These are phyloP conservation scores for Xylariales sp. DNA, from an alignment of 2,329 filamentous ascomycete species.

Conservation along the genomic window DNA sequence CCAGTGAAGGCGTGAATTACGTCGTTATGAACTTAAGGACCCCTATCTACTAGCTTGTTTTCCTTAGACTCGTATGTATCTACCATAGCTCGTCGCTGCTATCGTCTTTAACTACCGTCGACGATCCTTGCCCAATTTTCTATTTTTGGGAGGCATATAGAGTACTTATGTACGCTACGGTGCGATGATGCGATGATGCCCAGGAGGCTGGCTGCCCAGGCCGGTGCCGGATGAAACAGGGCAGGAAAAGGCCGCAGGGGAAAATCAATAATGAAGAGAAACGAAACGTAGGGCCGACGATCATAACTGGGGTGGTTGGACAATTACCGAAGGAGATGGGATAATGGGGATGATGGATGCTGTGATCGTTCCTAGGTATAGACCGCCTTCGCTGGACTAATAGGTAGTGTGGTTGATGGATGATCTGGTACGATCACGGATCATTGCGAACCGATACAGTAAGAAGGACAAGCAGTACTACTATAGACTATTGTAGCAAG, in stretches of 20 bases:
- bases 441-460: not conserved
- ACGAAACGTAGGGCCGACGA: not conserved
- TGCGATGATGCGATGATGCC: no score
- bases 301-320: no score
- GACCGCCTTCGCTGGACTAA: not conserved
- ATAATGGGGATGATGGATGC: not conserved
- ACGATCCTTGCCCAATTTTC: not conserved
- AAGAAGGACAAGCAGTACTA: not conserved
- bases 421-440: conserved; percentile 13
- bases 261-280: conserved; percentile 2
- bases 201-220: not conserved
- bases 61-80: no score
- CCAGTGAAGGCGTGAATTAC: no score
- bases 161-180: no score
- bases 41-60: no score
- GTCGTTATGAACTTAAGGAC: no score
- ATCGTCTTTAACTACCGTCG: no score
- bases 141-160: conserved; percentile 2
- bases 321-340: no score
- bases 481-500: no score
- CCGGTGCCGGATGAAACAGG: conserved; percentile 3
- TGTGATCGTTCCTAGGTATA: not conserved
- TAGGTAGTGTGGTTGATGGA: not conserved
- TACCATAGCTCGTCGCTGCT: no score
- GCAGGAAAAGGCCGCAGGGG: not conserved